phyloP scores from a whole-genome alignment of 768 basidiomycete genomes.

The Lentinula raphanica region DNA sequence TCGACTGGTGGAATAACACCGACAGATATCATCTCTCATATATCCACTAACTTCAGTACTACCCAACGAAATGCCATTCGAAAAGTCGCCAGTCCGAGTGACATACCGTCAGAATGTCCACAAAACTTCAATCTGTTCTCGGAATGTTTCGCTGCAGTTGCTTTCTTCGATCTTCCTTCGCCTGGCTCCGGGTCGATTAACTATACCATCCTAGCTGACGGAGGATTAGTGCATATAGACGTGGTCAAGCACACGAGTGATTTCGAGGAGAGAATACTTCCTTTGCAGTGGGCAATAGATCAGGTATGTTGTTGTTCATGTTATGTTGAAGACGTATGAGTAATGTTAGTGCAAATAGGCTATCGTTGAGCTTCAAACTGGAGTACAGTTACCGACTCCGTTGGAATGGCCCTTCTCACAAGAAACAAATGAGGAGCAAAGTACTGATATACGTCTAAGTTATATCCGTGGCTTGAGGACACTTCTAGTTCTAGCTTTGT shows the following conservation, averaged over 20 bases:
- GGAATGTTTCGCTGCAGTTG: constrained; percentile 63
- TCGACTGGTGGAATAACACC: constrained; percentile 43
- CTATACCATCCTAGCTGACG: constrained; percentile 69
- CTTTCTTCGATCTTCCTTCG: constrained; percentile 54
- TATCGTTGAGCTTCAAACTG: constrained; percentile 65
- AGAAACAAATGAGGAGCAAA: constrained; percentile 62
- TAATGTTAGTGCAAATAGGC: constrained; percentile 37
- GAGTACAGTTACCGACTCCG: constrained; percentile 49
- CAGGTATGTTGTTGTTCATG: constrained; percentile 33
- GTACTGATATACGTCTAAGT: constrained; percentile 52
- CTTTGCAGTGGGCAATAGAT: constrained; percentile 76
- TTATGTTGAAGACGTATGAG: background rate
- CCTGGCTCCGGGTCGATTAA: constrained; percentile 36
- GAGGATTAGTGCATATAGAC: constrained; percentile 58
- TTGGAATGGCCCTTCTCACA: constrained; percentile 70
- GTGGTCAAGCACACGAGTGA: constrained; percentile 63
- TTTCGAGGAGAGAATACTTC: constrained; percentile 61
- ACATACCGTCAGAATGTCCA: constrained; percentile 56
- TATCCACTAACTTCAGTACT: constrained; percentile 47
- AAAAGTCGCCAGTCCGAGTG: constrained; percentile 38
- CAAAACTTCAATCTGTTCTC: constrained; percentile 71
- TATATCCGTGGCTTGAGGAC: constrained; percentile 51
- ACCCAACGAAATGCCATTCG: constrained; percentile 45
- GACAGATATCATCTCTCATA: constrained; percentile 51
- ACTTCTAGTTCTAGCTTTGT: constrained; percentile 66